These are phyloP conservation scores for Tricholoma furcatifolium DNA, from an alignment of 768 basidiomycete species.

Conservation along the genomic window DNA sequence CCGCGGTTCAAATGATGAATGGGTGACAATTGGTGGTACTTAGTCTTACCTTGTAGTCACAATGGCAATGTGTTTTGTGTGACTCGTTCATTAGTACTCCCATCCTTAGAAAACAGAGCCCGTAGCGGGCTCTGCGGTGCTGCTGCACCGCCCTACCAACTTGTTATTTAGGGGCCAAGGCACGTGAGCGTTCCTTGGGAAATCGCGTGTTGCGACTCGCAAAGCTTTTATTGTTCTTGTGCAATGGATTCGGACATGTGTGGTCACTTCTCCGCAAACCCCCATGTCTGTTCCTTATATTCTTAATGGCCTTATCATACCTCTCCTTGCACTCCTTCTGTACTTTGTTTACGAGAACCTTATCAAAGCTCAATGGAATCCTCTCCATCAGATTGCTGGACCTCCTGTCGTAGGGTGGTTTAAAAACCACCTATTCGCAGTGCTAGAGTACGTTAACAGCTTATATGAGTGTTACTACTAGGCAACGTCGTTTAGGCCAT, in stretches of 20 bases:
- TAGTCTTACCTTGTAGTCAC: too few species aligned
- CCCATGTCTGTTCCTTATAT: slow-evolving; percentile 10
- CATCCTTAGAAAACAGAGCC: too few species aligned
- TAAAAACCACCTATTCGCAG: slow-evolving; percentile 48
- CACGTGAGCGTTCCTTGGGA: slow-evolving; percentile 2
- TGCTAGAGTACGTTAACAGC: slow-evolving; percentile 53
- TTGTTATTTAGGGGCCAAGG: not conserved
- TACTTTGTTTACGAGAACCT: slow-evolving; percentile 31
- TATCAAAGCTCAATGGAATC: slow-evolving; percentile 36
- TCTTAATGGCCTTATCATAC: slow-evolving; percentile 10
- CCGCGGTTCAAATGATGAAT: too few species aligned
- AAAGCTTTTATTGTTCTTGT: slow-evolving; percentile 7
- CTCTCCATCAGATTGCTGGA: slow-evolving; percentile 57
- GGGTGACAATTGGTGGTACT: too few species aligned
- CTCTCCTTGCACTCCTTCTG: slow-evolving; percentile 5
- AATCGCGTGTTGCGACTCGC: slow-evolving; percentile 1
- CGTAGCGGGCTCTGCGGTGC: too few species aligned
- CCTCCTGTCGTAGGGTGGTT: slow-evolving; percentile 53
- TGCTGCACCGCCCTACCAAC: too few species aligned
- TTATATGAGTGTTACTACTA: not conserved
- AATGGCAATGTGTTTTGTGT: too few species aligned
- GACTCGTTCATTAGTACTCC: too few species aligned
- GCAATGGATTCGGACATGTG: not conserved
- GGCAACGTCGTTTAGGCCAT: slow-evolving; percentile 36
- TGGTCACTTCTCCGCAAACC: not conserved